Conservation (phyloP, 768 basidiomycete genomes). For the Podaxis carcinomalis region DNA sequence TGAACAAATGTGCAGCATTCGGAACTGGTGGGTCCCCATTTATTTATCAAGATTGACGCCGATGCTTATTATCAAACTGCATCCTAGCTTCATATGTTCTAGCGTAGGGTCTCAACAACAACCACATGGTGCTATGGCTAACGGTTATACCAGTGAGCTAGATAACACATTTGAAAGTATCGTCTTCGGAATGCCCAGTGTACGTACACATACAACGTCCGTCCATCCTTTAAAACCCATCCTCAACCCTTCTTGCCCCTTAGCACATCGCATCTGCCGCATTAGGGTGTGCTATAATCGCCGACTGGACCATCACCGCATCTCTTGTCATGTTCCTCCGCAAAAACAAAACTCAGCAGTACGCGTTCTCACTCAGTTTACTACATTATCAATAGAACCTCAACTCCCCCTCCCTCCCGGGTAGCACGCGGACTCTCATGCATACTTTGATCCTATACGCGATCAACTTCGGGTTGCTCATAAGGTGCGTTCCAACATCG, state of each 20-base stretch:
- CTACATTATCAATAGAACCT: neutral
- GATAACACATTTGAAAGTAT: neutral
- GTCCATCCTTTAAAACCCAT: neutral
- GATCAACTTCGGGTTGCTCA: neutral
- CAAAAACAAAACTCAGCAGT: neutral
- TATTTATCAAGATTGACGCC: no score
- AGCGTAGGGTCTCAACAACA: neutral
- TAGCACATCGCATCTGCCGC: neutral
- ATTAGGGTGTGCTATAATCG: neutral
- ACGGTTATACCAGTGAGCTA: neutral
- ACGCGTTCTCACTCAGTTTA: neutral
- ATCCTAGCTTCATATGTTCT: neutral
- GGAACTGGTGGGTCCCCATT: neutral
- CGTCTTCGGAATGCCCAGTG: neutral
- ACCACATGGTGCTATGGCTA: neutral
- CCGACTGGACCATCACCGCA: constrained; percentile 1
- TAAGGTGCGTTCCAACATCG: neutral
- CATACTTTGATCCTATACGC: neutral
- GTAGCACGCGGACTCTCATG: neutral
- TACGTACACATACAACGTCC: neutral
- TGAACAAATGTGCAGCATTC: neutral
- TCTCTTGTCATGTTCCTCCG: neutral
- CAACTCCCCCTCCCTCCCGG: no score
- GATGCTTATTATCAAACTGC: neutral
- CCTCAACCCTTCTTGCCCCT: neutral